Base-by-base conservation (phyloP, 345 rosid genomes). In the Cardiospermum halicacabum region DNA sequence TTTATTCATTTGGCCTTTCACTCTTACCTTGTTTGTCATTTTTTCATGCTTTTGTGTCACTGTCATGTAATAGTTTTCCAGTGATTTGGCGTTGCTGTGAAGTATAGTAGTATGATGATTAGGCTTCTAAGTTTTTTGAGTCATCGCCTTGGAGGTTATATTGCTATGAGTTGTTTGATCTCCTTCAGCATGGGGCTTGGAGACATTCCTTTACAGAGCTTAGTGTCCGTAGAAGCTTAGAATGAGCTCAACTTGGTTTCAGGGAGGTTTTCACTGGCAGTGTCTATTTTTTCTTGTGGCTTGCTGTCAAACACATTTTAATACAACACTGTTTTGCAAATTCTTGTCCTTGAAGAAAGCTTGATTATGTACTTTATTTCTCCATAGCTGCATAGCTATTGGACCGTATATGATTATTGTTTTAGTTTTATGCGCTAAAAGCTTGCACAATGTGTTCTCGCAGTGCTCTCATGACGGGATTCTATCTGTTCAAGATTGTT, bases 381-480 rank as follows among this genome's bases (percentile, higher is more conserved):
- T 12, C 19, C 15, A 7, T 36, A 18, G 11, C 40, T 16, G 31
- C 11, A 64, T 53, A 5, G n/a, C 5, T n/a, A 24, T 49, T 64
- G n/a, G 19, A n/a, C 32, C 18, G n/a, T 31, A n/a, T 18, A 2
- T 19, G 16, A 58, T 49, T 5, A 11, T 65, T 25, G n/a, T 53
- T 71, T 43, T 1, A 54, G 22, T 24, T 62, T 54, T 26, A 18
- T n/a, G 69, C 58, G 73, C 62, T 55, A 34, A 58, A 2, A 13
- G 49, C 67, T 47, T 42, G 53, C 51, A 18, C 43, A 48, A 36
- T 54, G 13, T 51, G 69, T 62, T 64, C 62, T 75, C 78, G 90
- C 96, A 94, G 99, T 78, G 91, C 81, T 72, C 81, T 94, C 45
- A 91, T 94, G 99, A 82, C 96, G 26, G 75, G 58, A 31, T 94